phyloP scores from a whole-genome alignment of 2,329 filamentous ascomycete species.

The Fusarium sp. region DNA sequence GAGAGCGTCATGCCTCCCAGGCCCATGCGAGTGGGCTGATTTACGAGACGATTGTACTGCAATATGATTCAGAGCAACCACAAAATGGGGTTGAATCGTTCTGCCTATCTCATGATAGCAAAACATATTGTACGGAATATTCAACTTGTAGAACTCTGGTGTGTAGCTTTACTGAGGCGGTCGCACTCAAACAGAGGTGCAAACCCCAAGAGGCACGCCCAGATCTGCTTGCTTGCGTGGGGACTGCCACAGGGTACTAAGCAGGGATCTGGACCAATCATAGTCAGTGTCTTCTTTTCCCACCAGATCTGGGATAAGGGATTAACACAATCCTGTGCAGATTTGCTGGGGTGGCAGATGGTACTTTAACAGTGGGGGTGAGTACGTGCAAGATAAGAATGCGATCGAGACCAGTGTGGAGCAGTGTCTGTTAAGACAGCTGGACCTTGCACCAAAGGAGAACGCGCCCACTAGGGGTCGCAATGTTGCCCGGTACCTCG shows the following conservation, averaged over 20 bases:
- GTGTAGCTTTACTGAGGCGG: no score
- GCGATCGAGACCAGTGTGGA: background rate
- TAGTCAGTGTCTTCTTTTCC: no score
- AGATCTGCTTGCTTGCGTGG: no score
- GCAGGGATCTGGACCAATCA: no score
- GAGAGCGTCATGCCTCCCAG: background rate
- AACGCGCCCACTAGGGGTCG: accelerated
- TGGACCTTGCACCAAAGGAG: background rate
- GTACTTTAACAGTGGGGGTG: no score
- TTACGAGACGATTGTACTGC: background rate
- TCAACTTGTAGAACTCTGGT: background rate
- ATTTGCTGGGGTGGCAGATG: no score
- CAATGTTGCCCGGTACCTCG: background rate
- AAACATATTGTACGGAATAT: background rate
- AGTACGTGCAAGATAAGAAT: background rate
- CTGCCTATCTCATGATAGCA: background rate
- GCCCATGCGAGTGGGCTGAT: background rate
- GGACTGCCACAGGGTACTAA: no score
- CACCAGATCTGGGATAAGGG: no score
- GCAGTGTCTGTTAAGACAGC: background rate
- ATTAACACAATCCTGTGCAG: no score
- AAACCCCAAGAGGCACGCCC: no score
- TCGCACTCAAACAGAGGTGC: no score
- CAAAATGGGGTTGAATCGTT: background rate
- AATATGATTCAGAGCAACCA: background rate